A percentile compares a stretch with the other conserved stretches of the same genome.
Conservation (phyloP, 169 alveolate genomes). For the Perkinsus chesapeaki region DNA sequence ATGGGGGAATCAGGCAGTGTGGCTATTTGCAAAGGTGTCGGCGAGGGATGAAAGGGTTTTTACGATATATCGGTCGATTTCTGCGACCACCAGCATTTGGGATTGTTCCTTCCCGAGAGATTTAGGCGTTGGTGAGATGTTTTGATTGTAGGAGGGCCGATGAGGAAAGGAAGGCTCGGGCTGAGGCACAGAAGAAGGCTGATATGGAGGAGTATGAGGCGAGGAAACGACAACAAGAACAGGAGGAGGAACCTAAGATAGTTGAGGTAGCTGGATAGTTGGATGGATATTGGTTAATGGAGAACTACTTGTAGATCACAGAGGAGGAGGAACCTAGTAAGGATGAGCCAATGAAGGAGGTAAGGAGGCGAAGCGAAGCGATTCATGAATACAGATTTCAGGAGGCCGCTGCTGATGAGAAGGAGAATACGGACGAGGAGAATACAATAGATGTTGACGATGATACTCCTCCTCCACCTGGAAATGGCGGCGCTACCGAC, state of each 20-base stretch:
- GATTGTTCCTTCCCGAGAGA: too few relatives aligned
- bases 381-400: neutral
- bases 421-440: conserved; percentile 29
- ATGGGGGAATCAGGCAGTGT: neutral
- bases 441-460: conserved; percentile 33
- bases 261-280: conserved; percentile 48
- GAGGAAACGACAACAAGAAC: neutral
- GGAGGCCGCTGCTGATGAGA: conserved; percentile 21
- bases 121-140: neutral
- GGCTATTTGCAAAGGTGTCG: conserved; percentile 13
- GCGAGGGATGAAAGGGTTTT: conserved; percentile 1
- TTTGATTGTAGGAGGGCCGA: neutral
- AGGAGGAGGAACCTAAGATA: conserved; percentile 24
- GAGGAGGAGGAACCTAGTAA: neutral
- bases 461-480: conserved; percentile 54
- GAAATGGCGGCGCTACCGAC: conserved; percentile 74
- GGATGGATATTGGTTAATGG: conserved; percentile 18
- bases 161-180: conserved; percentile 2
- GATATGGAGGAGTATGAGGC: neutral
- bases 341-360: neutral
- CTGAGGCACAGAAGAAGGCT: neutral
- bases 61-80: neutral
- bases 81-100: neutral
- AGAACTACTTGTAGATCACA: neutral
- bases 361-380: neutral